Percentiles rank a stretch among this genome's conserved stretches.
Conservation (phyloP, 2,329 filamentous ascomycete species). For the Aspergillus fumigatus region DNA sequence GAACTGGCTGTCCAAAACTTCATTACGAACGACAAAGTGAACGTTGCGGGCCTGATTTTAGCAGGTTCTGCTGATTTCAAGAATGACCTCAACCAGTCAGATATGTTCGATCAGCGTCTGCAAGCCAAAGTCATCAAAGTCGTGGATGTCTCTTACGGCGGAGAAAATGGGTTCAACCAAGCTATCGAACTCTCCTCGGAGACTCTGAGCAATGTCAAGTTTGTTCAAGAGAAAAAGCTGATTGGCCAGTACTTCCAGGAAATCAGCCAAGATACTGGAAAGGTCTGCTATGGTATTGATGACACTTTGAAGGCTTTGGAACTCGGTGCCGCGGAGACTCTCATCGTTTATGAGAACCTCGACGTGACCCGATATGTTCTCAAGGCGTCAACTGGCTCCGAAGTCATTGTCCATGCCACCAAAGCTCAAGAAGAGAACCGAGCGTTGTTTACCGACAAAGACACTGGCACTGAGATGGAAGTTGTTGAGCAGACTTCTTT, state of each 20-base stretch:
- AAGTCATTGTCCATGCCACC: conserved; percentile 78
- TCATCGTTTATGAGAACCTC: conserved; percentile 97
- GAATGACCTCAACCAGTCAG: conserved; percentile 95
- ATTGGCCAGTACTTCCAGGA: conserved; percentile 99
- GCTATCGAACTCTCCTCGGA: conserved; percentile 93
- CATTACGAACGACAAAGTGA: conserved; percentile 97
- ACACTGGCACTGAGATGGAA: conserved; percentile 97
- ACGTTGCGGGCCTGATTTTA: conserved; percentile 90
- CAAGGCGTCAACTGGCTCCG: conserved; percentile 68
- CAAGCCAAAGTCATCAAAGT: conserved; percentile 97
- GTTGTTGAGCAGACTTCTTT: conserved; percentile 81
- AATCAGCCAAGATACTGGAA: conserved; percentile 95
- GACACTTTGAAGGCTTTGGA: conserved; percentile 97
- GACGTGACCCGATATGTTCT: conserved; percentile 90
- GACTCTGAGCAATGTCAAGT: conserved; percentile 98
- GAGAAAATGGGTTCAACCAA: conserved; percentile 99
- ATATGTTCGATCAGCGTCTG: conserved; percentile 92
- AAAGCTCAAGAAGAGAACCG: conserved; percentile 80
- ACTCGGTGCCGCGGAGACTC: conserved; percentile 84
- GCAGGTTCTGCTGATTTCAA: conserved; percentile 99
- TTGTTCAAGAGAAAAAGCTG: conserved; percentile 99
- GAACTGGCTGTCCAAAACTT: conserved; percentile 98
- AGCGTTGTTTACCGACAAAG: conserved; percentile 87
- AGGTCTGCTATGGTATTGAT: conserved; percentile 95
- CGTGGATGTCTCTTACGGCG: conserved; percentile 97